These are phyloP conservation scores for Colletotrichum sp. DNA, from an alignment of 2,329 filamentous ascomycete species.

Conservation along the genomic window DNA sequence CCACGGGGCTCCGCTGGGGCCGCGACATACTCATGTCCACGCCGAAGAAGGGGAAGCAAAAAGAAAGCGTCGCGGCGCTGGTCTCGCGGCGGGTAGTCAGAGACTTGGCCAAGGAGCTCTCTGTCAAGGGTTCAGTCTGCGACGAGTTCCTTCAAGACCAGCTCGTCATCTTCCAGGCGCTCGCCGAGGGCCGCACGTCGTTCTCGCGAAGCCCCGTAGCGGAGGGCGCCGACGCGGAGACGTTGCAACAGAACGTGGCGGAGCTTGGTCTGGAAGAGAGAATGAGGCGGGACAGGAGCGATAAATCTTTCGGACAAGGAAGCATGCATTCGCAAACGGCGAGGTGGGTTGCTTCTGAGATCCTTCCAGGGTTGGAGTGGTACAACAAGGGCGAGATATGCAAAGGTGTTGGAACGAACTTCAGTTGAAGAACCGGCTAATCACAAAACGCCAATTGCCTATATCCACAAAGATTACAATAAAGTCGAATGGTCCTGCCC, in stretches of 20 bases:
- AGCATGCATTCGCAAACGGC: constrained; percentile 63
- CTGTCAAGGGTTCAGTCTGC: constrained; percentile 38
- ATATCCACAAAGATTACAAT: neutral
- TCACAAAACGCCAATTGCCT: neutral
- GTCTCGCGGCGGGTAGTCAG: constrained; percentile 50
- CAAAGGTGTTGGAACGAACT: constrained; percentile 44
- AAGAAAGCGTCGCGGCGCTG: constrained; percentile 36
- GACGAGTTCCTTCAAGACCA: constrained; percentile 67
- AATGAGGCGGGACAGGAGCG: constrained; percentile 46
- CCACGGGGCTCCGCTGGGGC: constrained; percentile 47
- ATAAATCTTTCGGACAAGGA: constrained; percentile 60
- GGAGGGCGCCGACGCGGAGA: constrained; percentile 14
- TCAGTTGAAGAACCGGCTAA: neutral
- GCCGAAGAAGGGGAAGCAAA: constrained; percentile 42
- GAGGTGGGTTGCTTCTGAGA: constrained; percentile 59
- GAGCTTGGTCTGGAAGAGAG: constrained; percentile 29
- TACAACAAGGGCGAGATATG: constrained; percentile 55
- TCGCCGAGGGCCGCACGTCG: constrained; percentile 56
- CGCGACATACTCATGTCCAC: constrained; percentile 46
- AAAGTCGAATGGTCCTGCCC: neutral
- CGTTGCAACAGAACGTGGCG: constrained; percentile 31
- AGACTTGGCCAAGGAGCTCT: constrained; percentile 45
- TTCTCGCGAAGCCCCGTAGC: constrained; percentile 37
- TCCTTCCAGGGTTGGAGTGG: constrained; percentile 54
- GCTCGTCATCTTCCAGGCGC: constrained; percentile 62